phyloP scores from a whole-genome alignment of 164 flowering plant species.

The Chimonanthus salicifolius region DNA sequence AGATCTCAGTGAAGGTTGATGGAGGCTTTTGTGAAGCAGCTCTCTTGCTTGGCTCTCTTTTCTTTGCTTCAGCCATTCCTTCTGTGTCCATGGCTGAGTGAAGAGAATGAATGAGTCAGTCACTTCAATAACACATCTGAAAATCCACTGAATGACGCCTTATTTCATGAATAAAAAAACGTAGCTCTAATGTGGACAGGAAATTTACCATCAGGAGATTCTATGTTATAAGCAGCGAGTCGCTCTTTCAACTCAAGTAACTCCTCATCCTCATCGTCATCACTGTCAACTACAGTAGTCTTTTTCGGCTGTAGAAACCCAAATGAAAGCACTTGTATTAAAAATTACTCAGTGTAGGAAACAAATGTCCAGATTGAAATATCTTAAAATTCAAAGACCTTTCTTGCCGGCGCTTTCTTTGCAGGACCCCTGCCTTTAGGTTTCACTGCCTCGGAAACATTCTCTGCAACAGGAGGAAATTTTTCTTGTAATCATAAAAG shows the following conservation, averaged over 20 bases:
- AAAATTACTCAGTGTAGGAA: background rate
- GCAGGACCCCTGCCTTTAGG: slow-evolving; percentile 53
- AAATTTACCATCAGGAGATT: slow-evolving; percentile 67
- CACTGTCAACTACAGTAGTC: slow-evolving; percentile 21
- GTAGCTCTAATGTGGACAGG: background rate
- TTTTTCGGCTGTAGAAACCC: slow-evolving; percentile 27
- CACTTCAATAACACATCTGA: background rate
- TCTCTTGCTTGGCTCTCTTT: slow-evolving; percentile 40
- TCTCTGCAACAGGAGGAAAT: slow-evolving; percentile 17
- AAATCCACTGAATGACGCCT: background rate
- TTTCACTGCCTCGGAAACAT: slow-evolving; percentile 33
- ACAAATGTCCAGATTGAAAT: background rate
- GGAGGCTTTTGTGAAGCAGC: slow-evolving; percentile 34
- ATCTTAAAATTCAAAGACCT: slow-evolving; percentile 30
- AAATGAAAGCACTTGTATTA: background rate
- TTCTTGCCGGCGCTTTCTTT: slow-evolving; percentile 59
- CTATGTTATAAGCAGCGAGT: slow-evolving; percentile 64
- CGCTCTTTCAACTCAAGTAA: slow-evolving; percentile 52
- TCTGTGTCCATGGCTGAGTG: slow-evolving; percentile 39
- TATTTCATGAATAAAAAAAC: background rate
- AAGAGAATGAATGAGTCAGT: background rate
- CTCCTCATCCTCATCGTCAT: slow-evolving; percentile 59
- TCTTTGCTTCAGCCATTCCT: slow-evolving; percentile 28
- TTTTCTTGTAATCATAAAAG: background rate
- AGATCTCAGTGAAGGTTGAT: slow-evolving; percentile 23